These are phyloP conservation scores for Colletotrichum nymphaeae DNA, from an alignment of 2,329 filamentous ascomycete genomes.

Conservation along the genomic window DNA sequence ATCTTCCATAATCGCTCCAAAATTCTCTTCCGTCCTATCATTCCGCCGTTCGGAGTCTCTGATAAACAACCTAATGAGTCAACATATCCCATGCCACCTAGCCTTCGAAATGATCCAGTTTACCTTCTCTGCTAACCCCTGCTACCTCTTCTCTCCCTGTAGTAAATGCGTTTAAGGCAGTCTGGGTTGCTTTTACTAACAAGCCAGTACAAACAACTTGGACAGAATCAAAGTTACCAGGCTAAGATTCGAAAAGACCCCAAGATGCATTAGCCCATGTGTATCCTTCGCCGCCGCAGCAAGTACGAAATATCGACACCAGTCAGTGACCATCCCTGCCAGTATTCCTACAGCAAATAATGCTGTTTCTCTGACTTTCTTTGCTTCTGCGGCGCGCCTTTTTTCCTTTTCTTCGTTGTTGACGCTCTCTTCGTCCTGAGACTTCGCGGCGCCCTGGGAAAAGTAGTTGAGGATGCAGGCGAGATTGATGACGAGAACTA, in stretches of 20 bases:
- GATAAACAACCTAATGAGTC: too few relatives aligned
- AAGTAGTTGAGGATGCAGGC: too few relatives aligned
- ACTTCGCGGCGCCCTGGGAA: neutral
- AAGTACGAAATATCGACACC: constrained; percentile 3
- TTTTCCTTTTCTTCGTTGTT: neutral
- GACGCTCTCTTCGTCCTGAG: neutral
- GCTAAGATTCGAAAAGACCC: neutral
- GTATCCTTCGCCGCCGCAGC: neutral
- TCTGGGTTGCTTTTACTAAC: neutral
- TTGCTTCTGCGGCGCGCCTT: neutral
- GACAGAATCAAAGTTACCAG: neutral
- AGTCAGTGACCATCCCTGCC: neutral
- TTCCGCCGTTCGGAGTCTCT: too few relatives aligned
- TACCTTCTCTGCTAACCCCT: too few relatives aligned
- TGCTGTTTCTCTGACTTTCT: neutral
- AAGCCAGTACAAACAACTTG: neutral
- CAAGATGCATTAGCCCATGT: neutral
- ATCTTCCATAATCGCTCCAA: too few relatives aligned
- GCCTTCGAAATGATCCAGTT: too few relatives aligned
- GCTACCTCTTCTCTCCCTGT: too few relatives aligned
- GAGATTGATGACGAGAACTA: neutral
- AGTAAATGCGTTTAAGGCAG: too few relatives aligned
- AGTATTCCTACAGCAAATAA: neutral
- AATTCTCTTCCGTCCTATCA: too few relatives aligned
- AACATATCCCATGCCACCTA: too few relatives aligned